phyloP scores from a whole-genome alignment of 441 rosid genomes.

The Capsella rubella region DNA sequence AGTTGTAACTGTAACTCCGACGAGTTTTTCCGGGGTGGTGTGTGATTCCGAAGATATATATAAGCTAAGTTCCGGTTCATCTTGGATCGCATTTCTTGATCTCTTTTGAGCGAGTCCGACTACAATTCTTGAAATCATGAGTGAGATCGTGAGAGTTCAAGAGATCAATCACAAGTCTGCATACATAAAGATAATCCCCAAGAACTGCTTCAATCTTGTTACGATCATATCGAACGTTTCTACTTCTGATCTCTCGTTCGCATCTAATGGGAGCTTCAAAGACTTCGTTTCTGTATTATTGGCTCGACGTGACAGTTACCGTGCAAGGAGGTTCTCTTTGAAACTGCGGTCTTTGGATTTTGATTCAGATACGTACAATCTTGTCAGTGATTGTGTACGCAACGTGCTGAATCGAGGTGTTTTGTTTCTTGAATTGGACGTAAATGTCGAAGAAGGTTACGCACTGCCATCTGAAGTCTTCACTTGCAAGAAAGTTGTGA shows the following conservation, averaged over 20 bases:
- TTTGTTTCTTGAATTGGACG: background rate
- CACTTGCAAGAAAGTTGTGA: conserved; percentile 10
- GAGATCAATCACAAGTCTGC: background rate
- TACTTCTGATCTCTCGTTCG: background rate
- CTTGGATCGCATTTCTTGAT: background rate
- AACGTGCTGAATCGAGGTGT: conserved; percentile 15
- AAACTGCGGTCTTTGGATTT: background rate
- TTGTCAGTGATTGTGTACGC: background rate
- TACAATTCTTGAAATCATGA: background rate
- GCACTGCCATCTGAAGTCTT: background rate
- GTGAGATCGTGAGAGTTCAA: conserved; percentile 4
- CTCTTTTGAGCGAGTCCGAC: background rate
- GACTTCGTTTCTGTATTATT: conserved; percentile 1
- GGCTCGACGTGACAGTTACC: conserved; percentile 1
- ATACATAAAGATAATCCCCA: background rate
- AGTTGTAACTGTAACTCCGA: background rate
- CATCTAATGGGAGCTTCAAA: background rate
- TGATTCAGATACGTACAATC: background rate
- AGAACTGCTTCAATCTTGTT: background rate
- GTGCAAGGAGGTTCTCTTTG: conserved; percentile 2
- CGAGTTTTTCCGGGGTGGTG: background rate
- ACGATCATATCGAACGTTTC: background rate
- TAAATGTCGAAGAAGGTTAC: background rate
- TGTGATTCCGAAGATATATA: background rate
- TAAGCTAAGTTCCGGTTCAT: background rate